Evolutionary conservation across 1,139 yeast species (phyloP).

Genomic region (Magnusiomyces paraingens): DNA sequence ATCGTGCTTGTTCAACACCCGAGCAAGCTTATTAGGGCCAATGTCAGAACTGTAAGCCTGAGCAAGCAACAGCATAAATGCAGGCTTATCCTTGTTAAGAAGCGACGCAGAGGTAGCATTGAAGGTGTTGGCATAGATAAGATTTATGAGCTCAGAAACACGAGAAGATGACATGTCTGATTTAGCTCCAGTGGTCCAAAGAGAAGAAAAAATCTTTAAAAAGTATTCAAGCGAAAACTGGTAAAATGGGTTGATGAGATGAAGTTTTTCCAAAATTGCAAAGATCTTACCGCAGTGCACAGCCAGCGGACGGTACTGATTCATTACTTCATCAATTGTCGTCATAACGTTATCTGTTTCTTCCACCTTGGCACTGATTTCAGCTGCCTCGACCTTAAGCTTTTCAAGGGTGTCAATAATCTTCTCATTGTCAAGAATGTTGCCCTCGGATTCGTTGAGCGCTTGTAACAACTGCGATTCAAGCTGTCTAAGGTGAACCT

Average conservation of each 20-base stretch:
- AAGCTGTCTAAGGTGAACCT: constrained; percentile 45
- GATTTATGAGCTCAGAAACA: constrained; percentile 31
- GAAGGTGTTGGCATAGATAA: constrained; percentile 44
- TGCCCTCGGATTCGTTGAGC: constrained; percentile 52
- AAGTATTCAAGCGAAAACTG: constrained; percentile 50
- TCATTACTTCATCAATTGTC: constrained; percentile 45
- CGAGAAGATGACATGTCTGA: constrained; percentile 17
- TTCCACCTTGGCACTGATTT: constrained; percentile 47
- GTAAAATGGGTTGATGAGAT: constrained; percentile 45
- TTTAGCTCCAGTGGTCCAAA: constrained; percentile 29
- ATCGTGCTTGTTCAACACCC: constrained; percentile 14
- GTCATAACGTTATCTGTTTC: constrained; percentile 51
- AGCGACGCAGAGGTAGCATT: constrained; percentile 46
- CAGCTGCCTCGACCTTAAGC: constrained; percentile 56
- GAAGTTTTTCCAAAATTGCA: constrained; percentile 40
- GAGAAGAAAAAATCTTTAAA: constrained; percentile 37
- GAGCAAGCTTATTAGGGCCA: constrained; percentile 13
- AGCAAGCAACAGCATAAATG: constrained; percentile 41
- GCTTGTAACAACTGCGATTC: constrained; percentile 59
- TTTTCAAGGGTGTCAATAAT: constrained; percentile 55
- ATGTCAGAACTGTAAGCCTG: constrained; percentile 19
- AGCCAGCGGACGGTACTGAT: constrained; percentile 49
- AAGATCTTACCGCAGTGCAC: constrained; percentile 48
- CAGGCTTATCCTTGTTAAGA: constrained; percentile 42
- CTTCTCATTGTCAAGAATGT: constrained; percentile 60